Evolutionary conservation across 768 basidiomycete genomes (phyloP).

Genomic region (Suillus subluteus): DNA sequence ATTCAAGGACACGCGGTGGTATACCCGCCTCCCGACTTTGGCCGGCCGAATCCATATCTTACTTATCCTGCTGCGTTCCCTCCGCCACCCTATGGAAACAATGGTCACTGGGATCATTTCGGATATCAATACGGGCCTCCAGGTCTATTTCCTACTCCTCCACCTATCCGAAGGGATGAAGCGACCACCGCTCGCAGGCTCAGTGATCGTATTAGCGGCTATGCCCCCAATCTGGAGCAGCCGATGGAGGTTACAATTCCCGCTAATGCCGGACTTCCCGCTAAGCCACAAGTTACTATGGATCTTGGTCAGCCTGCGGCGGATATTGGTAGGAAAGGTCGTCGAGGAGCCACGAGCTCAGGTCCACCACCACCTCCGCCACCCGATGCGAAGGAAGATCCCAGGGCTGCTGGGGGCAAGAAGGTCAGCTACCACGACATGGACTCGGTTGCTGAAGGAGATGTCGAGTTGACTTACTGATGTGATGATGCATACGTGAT

Average conservation of each 20-base stretch:
- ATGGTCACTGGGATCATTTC: constrained; percentile 51
- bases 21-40: constrained; percentile 52
- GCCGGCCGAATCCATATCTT: constrained; percentile 43
- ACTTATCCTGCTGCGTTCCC: constrained; percentile 38
- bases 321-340: constrained; percentile 35
- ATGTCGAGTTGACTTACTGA: constrained; percentile 57
- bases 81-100: constrained; percentile 42
- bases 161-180: constrained; percentile 59
- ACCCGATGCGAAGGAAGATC: constrained; percentile 90
- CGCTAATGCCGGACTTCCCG: constrained; percentile 74
- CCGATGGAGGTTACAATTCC: constrained; percentile 51
- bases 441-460: constrained; percentile 88
- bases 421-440: constrained; percentile 95
- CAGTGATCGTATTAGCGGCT: constrained; percentile 83
- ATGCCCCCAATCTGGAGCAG: constrained; percentile 54
- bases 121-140: constrained; percentile 42
- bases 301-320: constrained; percentile 41
- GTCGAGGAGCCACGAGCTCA: constrained; percentile 42
- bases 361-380: constrained; percentile 80
- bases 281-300: constrained; percentile 69
- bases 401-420: constrained; percentile 85
- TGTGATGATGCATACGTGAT: constrained; percentile 24
- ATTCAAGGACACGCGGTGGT: constrained; percentile 59
- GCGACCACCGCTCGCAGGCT: constrained; percentile 62
- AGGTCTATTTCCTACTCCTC: constrained; percentile 38